A percentile compares a stretch with the other conserved stretches of the same genome.
Conservation (phyloP, 345 rosid genomes). For the Psidium friedrichsthalianum region DNA sequence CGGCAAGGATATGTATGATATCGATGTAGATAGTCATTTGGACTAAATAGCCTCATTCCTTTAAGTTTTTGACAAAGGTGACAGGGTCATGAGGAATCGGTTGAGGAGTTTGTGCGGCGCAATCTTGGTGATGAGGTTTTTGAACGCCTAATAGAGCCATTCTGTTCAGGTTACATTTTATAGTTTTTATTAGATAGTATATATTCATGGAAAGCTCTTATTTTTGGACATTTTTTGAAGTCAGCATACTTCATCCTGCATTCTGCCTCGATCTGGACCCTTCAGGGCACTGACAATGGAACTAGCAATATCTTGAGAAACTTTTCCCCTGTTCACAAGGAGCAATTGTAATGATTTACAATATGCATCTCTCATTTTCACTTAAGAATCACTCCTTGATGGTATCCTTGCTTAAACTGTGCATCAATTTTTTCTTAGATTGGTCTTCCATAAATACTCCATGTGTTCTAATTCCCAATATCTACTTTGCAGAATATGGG, state of each 20-base stretch:
- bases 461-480: background rate
- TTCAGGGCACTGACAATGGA: background rate
- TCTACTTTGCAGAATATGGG: background rate
- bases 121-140: conserved; percentile 90
- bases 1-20: background rate
- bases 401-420: background rate
- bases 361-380: background rate
- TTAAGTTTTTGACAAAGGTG: conserved; percentile 54
- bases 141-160: conserved; percentile 92
- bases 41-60: conserved; percentile 27
- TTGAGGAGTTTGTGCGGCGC: conserved; percentile 91
- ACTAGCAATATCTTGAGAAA: background rate
- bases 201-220: background rate
- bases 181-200: background rate
- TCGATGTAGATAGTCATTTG: background rate
- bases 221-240: background rate
- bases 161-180: conserved; percentile 65
- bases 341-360: background rate
- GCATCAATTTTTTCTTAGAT: background rate
- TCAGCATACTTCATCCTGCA: background rate
- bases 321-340: background rate
- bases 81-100: conserved; percentile 95
- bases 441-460: background rate
- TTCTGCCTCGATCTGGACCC: background rate
- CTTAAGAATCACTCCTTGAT: background rate